Evolutionary conservation across 129 eudicot species (phyloP).

Genomic region (Ambrosia trifida): DNA sequence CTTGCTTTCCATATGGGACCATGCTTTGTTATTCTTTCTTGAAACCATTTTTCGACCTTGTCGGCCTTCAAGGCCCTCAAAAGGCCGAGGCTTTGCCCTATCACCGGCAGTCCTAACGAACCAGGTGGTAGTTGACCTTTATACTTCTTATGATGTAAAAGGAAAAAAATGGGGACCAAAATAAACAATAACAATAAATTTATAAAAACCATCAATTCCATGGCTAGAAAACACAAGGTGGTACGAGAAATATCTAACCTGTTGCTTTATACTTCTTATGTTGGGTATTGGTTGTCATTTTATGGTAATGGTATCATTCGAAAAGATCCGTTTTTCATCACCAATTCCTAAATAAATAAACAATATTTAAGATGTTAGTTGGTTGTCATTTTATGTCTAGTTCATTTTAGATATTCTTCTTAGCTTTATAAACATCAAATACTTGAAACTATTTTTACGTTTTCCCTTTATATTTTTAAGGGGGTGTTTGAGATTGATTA

Average conservation of each 20-base stretch:
- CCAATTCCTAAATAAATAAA: too few relatives aligned
- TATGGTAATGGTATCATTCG: too few relatives aligned
- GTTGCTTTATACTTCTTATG: too few relatives aligned
- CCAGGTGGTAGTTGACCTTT: conserved; percentile 29
- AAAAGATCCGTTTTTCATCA: too few relatives aligned
- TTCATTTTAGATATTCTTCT: too few relatives aligned
- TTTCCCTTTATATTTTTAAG: too few relatives aligned
- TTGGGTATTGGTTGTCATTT: neutral
- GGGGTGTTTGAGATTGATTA: too few relatives aligned
- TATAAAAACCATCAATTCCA: conserved; percentile 7
- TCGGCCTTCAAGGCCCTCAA: conserved; percentile 34
- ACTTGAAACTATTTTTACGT: too few relatives aligned
- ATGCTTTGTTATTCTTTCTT: conserved; percentile 30
- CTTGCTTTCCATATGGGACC: conserved; percentile 37
- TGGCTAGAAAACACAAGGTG: neutral
- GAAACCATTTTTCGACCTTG: conserved; percentile 33
- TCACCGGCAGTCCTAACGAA: conserved; percentile 38
- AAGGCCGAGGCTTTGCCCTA: conserved; percentile 37
- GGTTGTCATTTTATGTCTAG: too few relatives aligned
- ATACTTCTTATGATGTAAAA: conserved; percentile 19
- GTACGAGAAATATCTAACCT: neutral
- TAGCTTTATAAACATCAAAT: too few relatives aligned
- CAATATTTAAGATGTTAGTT: too few relatives aligned
- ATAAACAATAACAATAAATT: neutral
- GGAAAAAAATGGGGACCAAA: conserved; percentile 3